Conservation (phyloP, 495 filamentous ascomycete genomes). For the Stereocaulon alpinum region DNA sequence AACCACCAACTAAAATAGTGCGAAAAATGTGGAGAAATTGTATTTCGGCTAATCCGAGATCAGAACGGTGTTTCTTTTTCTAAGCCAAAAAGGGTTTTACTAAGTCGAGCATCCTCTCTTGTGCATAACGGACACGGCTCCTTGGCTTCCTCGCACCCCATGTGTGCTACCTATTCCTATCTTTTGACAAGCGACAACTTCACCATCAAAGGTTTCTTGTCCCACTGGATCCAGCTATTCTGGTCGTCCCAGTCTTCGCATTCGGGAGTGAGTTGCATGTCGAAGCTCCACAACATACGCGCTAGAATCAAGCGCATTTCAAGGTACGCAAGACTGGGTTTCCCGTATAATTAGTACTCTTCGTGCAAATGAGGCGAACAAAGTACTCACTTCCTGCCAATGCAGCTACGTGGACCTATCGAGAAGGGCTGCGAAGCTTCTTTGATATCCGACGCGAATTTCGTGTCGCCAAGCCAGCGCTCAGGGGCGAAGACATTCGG, state of each 20-base stretch:
- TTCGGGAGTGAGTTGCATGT: slow-evolving; percentile 20
- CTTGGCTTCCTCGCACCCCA: neutral
- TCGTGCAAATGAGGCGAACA: neutral
- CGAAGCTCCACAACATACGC: slow-evolving; percentile 24
- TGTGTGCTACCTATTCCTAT: neutral
- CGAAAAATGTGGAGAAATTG: too few relatives aligned
- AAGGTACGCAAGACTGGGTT: slow-evolving; percentile 37
- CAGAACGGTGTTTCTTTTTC: neutral
- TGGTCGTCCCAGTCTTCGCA: slow-evolving; percentile 31
- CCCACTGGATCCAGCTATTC: slow-evolving; percentile 30
- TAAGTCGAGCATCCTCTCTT: neutral
- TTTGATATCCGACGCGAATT: slow-evolving; percentile 28
- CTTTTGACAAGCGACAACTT: slow-evolving; percentile 16
- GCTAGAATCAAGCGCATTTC: slow-evolving; percentile 27
- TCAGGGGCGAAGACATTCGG: slow-evolving; percentile 35
- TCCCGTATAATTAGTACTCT: neutral
- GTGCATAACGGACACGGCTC: neutral
- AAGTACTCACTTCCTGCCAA: slow-evolving; percentile 32
- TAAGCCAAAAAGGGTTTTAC: neutral
- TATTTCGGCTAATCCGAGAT: neutral
- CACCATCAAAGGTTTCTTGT: slow-evolving; percentile 32
- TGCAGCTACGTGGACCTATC: slow-evolving; percentile 34
- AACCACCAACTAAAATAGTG: too few relatives aligned
- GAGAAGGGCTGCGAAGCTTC: slow-evolving; percentile 36
- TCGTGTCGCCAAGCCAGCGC: slow-evolving; percentile 33